Base-by-base conservation (phyloP, 176 grass and related monocot species). In the Oryza glaberrima region DNA sequence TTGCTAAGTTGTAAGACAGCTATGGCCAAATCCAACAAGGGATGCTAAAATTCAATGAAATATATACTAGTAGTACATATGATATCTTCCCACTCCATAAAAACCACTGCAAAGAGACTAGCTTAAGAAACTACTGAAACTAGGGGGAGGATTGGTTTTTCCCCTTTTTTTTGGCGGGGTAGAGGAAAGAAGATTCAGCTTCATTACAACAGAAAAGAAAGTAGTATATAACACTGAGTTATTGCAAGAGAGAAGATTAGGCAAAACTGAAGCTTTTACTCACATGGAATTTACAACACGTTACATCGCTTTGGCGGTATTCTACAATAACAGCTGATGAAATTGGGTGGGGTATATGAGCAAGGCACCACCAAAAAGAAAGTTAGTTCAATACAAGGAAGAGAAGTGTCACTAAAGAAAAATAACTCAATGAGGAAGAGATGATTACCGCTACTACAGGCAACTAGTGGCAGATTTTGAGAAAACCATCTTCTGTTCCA, bases 401-500 rank as follows among this genome's bases (percentile, higher is more conserved):
- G 25, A 47, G 13, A 65, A 28, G 51, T 35, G 63, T 14, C 36
- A 71, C 32, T 8, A 32, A 58, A 38, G 36, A 58, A 82, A 78
- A 79, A 12, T 73, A 61, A 79, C 43, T 45, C 4, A 11, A 38
- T 5, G 72, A 78, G 16, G 73, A 9, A 77, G 9, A 88, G 22
- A 70, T 2, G 19, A 60, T 78, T 86, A 80, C 80, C 80, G 23
- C 69, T 79, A 75, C 25, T 41, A 30, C 75, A 83, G 83, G 49
- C 76, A 65, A 16, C 89, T 98, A 98, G 48, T 91, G 92, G 86
- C 93, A 95, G 32, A 98, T 87, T 88, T 95, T 98, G 69, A 98
- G 83, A 81, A 93, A 94, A 46, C 96, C 93, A 83, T 98, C 93
- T 81, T 95, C 96, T 22, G 96, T 98, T 79, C 96, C 96, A 82